Evolutionary conservation across 2,329 filamentous ascomycete species (phyloP), one percentile per base, ranked within the genome.

Genomic region (Colletotrichum simmondsii): DNA sequence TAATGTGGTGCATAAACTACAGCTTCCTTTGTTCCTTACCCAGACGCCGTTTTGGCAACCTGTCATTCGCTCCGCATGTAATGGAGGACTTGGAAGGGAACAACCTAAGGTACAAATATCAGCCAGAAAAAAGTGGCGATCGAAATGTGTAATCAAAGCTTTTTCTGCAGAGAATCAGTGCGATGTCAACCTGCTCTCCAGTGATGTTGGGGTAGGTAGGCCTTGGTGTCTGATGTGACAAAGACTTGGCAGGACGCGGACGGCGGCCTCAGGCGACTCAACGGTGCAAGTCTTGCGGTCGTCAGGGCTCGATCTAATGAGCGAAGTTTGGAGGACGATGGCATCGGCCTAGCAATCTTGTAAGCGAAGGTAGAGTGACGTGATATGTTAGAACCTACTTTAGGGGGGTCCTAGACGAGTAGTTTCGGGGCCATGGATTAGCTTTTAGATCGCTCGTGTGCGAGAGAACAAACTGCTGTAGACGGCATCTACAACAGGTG

Each of bases 381-480:
- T 12, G 14, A 8, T 52, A 16, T 56, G 26, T 42, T 14, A 10
- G 35, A 28, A 65, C 70, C 12, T 42, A 72, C 70, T 32, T 28
- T 59, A n/a, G 53, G 32, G 52, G 52, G 52, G 83, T 87, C 87
- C 87, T 89, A 89, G 80, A 88, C 83, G 78, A 79, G 78, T 77
- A 71, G 76, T 82, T 79, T 82, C 81, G 80, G 82, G 81, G 83
- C 84, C 85, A 84, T 81, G 54, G 76, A 88, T 89, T 90, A 90
- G 88, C 86, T 86, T 87, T 88, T 86, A 95, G 79, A 95, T 94
- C 83, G 93, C 93, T 85, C 93, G 93, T 78, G 93, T 94, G 83
- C 94, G 92, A 84, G 93, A 94, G 88, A 97, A 98, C 85, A 97
- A 91, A 89, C 94, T 97, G 91, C 94, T 97, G 91, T 98, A 99